phyloP scores from a whole-genome alignment of 805 yeast genomes.

The Brettanomyces sp. region DNA sequence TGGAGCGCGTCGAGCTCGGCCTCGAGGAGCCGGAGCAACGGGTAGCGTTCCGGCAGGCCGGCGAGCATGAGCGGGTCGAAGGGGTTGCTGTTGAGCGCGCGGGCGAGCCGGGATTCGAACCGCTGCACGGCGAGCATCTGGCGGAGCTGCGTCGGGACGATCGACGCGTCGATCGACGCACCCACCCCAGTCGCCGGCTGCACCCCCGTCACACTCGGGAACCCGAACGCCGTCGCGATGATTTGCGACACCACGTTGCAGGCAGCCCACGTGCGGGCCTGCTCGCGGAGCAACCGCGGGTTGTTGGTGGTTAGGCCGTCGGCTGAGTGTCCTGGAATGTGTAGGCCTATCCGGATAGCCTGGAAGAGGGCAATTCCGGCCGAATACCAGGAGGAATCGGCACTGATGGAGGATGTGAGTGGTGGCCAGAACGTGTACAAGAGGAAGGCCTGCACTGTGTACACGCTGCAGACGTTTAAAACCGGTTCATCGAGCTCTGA shows the following conservation, averaged over 20 bases:
- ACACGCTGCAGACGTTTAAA: constrained; percentile 82
- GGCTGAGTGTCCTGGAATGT: constrained; percentile 59
- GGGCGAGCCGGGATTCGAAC: constrained; percentile 78
- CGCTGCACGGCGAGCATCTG: constrained; percentile 78
- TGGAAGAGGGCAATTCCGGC: constrained; percentile 89
- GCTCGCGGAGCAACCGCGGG: constrained; percentile 56
- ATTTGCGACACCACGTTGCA: constrained; percentile 87
- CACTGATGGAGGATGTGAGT: constrained; percentile 83
- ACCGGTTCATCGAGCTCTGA: constrained; percentile 73
- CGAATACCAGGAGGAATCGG: constrained; percentile 94
- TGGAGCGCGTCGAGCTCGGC: constrained; percentile 56
- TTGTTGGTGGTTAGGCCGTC: constrained; percentile 37
- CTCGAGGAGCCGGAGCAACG: constrained; percentile 61
- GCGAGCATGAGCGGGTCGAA: constrained; percentile 58
- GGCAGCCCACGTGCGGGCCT: constrained; percentile 84
- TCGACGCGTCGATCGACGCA: constrained; percentile 6
- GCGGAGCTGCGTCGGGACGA: constrained; percentile 50
- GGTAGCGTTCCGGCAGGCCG: constrained; percentile 61
- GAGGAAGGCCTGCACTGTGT: constrained; percentile 87
- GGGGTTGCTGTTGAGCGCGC: constrained; percentile 63
- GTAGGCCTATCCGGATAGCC: constrained; percentile 86
- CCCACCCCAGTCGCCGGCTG: no score
- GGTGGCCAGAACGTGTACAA: constrained; percentile 95
- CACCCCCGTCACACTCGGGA: constrained; percentile 48
- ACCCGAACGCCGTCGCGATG: constrained; percentile 88